Conservation (phyloP, 306 rosid species). For the Cicer cuneatum region DNA sequence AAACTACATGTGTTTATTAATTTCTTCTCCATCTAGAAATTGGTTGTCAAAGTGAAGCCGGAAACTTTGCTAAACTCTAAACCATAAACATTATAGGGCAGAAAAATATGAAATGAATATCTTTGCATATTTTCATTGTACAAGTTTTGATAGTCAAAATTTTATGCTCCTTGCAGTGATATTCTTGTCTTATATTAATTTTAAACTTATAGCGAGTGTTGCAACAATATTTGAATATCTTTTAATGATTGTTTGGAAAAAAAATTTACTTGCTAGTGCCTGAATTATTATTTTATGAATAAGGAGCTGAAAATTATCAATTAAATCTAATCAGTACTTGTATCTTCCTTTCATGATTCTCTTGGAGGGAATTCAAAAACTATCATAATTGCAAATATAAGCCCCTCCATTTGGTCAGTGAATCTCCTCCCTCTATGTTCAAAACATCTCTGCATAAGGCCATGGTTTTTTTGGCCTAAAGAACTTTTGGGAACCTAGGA, state of each 20-base stretch:
- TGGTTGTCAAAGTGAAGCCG: conserved; percentile 12
- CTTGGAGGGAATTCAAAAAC: conserved; percentile 97
- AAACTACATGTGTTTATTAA: neutral
- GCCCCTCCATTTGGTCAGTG: conserved; percentile 90
- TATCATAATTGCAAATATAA: conserved; percentile 86
- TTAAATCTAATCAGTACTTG: conserved; percentile 29
- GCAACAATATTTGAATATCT: neutral
- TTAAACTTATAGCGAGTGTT: conserved; percentile 25
- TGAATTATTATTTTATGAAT: conserved; percentile 14
- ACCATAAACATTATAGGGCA: conserved; percentile 13
- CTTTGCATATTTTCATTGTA: neutral
- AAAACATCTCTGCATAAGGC: conserved; percentile 30
- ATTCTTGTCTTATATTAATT: conserved; percentile 23
- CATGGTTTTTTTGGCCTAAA: conserved; percentile 21
- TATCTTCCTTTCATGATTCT: conserved; percentile 77
- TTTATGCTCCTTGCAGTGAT: conserved; percentile 33
- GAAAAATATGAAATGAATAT: conserved; percentile 25
- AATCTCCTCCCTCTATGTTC: conserved; percentile 37
- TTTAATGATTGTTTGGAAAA: neutral
- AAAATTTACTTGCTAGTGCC: conserved; percentile 2
- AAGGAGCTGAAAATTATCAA: conserved; percentile 23
- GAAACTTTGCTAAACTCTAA: neutral
- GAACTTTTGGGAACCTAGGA: neutral
- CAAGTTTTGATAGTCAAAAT: neutral
- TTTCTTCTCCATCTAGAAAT: conserved; percentile 1